Evolutionary conservation across 768 basidiomycete species (phyloP), one percentile per base, ranked within the genome.

Genomic region (Kondoa malvinella): DNA sequence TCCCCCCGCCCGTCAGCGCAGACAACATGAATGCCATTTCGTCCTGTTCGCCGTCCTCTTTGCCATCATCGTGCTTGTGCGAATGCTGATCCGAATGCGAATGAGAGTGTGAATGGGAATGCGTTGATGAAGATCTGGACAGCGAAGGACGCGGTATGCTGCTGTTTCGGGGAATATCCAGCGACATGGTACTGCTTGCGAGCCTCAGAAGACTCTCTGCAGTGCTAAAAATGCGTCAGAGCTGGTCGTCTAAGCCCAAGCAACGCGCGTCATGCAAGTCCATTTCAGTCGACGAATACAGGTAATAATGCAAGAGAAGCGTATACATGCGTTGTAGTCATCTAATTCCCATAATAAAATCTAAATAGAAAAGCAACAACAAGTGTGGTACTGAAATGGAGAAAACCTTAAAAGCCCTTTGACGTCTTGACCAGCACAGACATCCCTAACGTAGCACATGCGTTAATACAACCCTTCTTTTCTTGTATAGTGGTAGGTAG

Each of bases 21-120:
- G 88, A 81, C 65, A 89, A 82, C 73, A 83, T 81, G 72, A 86
- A 85, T 33, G 85, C 82, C 34, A 83, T 84, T 68, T 84, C 82
- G 34, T 77, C 75, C 67, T 85, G 82, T 60, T n/a, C n/a, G n/a
- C n/a, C n/a, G n/a, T 80, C 83, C 34, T 82, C 81, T 65, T 84
- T 82, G 31, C 78, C 81, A 74, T 86, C 82, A 74, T 86, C 85
- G 15, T 83, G 82, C 74, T 29, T 26, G 59, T 70, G 69, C 29
- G 67, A 65, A 34, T 72, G 71, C 1, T 25, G 4, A 60, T 69
- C 66, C 26, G 66, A 66, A 64, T 70, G 71, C 1, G 59, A 61
- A 34, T 69, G 71, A 21, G 57, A 57, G 64, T 71, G 72, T 40
- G 32, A 34, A 26, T 63, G 57, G 21, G 68, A 56, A 31, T 66